Base-by-base conservation (phyloP, 1,284 basidiomycete species). In the Trametes hirsuta region DNA sequence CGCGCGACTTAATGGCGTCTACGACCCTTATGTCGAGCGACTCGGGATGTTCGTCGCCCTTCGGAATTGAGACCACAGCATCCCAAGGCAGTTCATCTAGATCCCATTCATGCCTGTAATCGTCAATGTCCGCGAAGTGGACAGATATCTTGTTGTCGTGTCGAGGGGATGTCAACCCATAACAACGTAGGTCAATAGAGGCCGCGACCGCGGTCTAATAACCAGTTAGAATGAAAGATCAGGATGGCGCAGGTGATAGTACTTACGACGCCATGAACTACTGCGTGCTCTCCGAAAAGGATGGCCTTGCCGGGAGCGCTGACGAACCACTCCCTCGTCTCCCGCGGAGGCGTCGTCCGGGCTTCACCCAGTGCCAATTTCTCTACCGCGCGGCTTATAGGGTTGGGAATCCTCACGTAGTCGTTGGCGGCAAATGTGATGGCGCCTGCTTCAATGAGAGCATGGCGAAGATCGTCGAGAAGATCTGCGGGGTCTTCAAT, bases 281-380 rank as follows among this genome's bases (percentile, higher is more conserved):
- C 97, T 15, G 97, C 97, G 76, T 99, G 97, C 77, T 99, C 97
- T 54, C 97, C 97, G 68, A 99, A 99, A 59, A 99, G 76, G 67
- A 99, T 99, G 63, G 99, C 93, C 75, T 99, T 99, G 46, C 97
- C 97, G 6, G 97, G 97, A 6, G 97, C 93, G 58, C 94, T 95
- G 58, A 97, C 90, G 58, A 96, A 84, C 90, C 90, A 93, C 69
- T 91, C 88, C 47, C 84, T 79, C 58, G 88, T 77, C 51, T 83
- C 77, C 35, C 71, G 62, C 14, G 56, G 58, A 39, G 68, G 63
- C 8, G 44, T 60, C 18, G 58, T 68, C 59, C 45, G 66, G 56
- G 69, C 70, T 70, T 76, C 74, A 52, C 77, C 72, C 61, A 76
- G 71, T 0, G 84, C 84, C 45, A 92, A 78, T 71, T 86, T 87